phyloP scores from a whole-genome alignment of 1,139 yeast genomes.

The Yamadazyma spencermartinsiae region DNA sequence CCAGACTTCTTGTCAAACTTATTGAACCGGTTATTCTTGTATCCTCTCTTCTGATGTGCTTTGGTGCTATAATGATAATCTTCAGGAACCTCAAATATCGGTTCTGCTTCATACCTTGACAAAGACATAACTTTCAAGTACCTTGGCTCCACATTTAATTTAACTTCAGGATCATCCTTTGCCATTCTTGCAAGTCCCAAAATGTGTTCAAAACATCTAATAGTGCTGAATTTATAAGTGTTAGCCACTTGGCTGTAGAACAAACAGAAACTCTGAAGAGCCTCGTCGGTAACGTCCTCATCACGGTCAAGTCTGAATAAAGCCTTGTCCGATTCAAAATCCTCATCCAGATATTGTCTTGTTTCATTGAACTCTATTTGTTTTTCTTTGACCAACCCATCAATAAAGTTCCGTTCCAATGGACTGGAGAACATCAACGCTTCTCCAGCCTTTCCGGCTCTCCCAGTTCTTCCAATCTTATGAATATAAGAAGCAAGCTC shows the following conservation, averaged over 20 bases:
- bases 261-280: slow-evolving; percentile 28
- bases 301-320: slow-evolving; percentile 10
- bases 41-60: slow-evolving; percentile 1
- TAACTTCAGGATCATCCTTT: slow-evolving; percentile 2
- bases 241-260: slow-evolving; percentile 31
- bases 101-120: slow-evolving; percentile 18
- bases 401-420: slow-evolving; percentile 48
- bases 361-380: slow-evolving; percentile 51
- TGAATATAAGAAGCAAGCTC: slow-evolving; percentile 82
- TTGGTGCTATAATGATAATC: slow-evolving; percentile 14
- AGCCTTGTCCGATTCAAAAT: slow-evolving; percentile 13
- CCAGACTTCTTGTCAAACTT: slow-evolving; percentile 31
- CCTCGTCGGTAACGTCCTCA: slow-evolving; percentile 15
- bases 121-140: slow-evolving; percentile 13
- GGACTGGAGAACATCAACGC: slow-evolving; percentile 54
- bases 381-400: slow-evolving; percentile 41
- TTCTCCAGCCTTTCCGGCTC: slow-evolving; percentile 82
- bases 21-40: slow-evolving; percentile 6
- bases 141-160: slow-evolving; percentile 2
- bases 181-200: slow-evolving; percentile 9
- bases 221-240: slow-evolving; percentile 24
- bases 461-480: slow-evolving; percentile 94
- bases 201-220: slow-evolving; percentile 10
- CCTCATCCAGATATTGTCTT: slow-evolving; percentile 12
- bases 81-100: slow-evolving; percentile 23